Evolutionary conservation across 768 basidiomycete genomes (phyloP), one percentile per base, ranked within the genome.

Genomic region (Psilocybe subaeruginosa): DNA sequence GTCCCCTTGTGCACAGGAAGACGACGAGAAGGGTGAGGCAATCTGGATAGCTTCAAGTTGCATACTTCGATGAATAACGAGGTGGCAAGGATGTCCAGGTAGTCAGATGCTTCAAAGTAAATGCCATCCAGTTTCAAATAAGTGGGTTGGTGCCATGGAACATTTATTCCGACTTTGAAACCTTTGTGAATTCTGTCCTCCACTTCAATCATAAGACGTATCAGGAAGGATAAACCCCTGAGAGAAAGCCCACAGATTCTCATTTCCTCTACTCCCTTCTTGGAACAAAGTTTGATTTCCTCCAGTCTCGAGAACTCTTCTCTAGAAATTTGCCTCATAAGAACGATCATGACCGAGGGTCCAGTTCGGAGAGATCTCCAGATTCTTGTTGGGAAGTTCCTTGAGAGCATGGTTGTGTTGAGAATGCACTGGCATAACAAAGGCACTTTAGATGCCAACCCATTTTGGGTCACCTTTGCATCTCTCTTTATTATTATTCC

Each of bases 401-500:
- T 68, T 54, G 64, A 61, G 30, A 59, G 19, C 67, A 14, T 69
- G 68, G 19, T 19, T 19, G 23, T 23, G 23, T 23, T 23, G 23
- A 23, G 23, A 23, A 23, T 23, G 23, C 23, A 23, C 23, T 2
- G 23, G 2, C 23, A 2, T 23, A 23, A 23, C 23, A 23, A 23
- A 23, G 23, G 23, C 23, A 2, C 23, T 23, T 23, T 23, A 23
- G 23, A 0, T 23, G 23, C 23, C 2, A 23, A 19, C 19, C 19
- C 19, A 19, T 19, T 19, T 19, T 19, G 19, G 19, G 19, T 23
- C 23, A 23, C 23, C 23, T 23, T 23, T 23, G 23, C 23, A 23
- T 23, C 23, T 23, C 23, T 23, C 23, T 23, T 23, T 23, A 23
- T 23, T 23, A 23, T 23, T 23, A 23, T 23, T 23, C 23, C 23